Conservation (phyloP, 2,329 filamentous ascomycete species). For the Talaromyces sp. region DNA sequence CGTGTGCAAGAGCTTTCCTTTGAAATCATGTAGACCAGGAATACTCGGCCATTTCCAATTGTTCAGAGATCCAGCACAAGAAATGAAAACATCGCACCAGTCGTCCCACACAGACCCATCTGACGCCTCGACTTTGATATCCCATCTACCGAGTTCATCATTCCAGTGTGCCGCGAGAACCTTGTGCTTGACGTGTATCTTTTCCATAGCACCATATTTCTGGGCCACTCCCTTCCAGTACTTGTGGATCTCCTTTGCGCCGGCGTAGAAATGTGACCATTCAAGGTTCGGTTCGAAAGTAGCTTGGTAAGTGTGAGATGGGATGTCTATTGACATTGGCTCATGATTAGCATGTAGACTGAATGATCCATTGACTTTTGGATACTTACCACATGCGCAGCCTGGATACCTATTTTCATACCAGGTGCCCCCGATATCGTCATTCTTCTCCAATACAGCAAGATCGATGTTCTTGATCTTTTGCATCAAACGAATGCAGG, state of each 20-base stretch:
- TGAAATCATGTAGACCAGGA: slow-evolving; percentile 42
- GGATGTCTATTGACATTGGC: slow-evolving; percentile 14
- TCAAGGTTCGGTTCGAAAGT: slow-evolving; percentile 16
- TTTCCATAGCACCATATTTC: slow-evolving; percentile 27
- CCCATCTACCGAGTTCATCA: slow-evolving; percentile 29
- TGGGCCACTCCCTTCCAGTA: slow-evolving; percentile 28
- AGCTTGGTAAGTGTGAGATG: slow-evolving; percentile 17
- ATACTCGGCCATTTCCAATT: slow-evolving; percentile 44
- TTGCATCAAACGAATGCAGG: slow-evolving; percentile 23
- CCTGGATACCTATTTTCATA: slow-evolving; percentile 21
- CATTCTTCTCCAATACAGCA: slow-evolving; percentile 20
- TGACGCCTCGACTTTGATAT: slow-evolving; percentile 23
- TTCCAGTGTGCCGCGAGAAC: slow-evolving; percentile 30
- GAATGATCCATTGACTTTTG: background rate
- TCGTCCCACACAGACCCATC: slow-evolving; percentile 19
- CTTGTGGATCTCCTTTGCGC: slow-evolving; percentile 26
- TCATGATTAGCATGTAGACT: background rate
- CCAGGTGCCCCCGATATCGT: slow-evolving; percentile 20
- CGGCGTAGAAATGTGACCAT: slow-evolving; percentile 26
- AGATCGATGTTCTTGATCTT: slow-evolving; percentile 16
- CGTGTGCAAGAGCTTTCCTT: slow-evolving; percentile 40
- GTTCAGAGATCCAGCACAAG: slow-evolving; percentile 31
- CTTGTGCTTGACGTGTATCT: slow-evolving; percentile 26
- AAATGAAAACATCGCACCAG: slow-evolving; percentile 27
- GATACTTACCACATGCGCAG: slow-evolving; percentile 17